Percentiles rank a stretch among this genome's conserved stretches.
These are phyloP conservation scores for Schizosaccharomyces versatilis DNA, from an alignment of 1,139 yeast species.

Conservation along the genomic window DNA sequence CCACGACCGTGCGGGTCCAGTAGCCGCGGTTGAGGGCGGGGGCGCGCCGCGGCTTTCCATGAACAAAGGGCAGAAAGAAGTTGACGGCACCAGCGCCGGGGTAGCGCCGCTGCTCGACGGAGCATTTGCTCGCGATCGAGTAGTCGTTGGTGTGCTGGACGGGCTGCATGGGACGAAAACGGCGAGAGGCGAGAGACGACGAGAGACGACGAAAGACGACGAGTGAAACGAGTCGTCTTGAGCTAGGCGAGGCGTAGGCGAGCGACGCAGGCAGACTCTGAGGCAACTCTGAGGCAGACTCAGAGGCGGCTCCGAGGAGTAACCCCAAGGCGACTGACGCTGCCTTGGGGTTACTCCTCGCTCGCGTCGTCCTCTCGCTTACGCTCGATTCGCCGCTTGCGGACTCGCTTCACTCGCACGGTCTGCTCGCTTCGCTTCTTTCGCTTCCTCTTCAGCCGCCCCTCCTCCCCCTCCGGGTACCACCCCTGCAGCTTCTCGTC, in stretches of 20 bases:
- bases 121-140: background rate
- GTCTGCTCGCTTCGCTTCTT: background rate
- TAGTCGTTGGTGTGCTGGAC: constrained; percentile 1
- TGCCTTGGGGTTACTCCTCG: no score
- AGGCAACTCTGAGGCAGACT: no score
- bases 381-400: no score
- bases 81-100: background rate
- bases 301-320: no score
- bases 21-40: constrained; percentile 71
- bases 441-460: background rate
- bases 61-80: constrained; percentile 32
- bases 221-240: no score
- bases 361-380: no score
- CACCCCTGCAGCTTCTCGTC: background rate
- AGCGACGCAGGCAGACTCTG: no score
- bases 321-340: no score
- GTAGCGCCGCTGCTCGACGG: constrained; percentile 1
- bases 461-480: background rate
- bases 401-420: no score
- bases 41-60: constrained; percentile 44
- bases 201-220: no score
- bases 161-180: background rate
- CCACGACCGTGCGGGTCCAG: constrained; percentile 61
- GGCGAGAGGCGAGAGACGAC: no score
- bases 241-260: no score